Evolutionary conservation across 768 basidiomycete genomes (phyloP).

Genomic region (Leccinum broughii): DNA sequence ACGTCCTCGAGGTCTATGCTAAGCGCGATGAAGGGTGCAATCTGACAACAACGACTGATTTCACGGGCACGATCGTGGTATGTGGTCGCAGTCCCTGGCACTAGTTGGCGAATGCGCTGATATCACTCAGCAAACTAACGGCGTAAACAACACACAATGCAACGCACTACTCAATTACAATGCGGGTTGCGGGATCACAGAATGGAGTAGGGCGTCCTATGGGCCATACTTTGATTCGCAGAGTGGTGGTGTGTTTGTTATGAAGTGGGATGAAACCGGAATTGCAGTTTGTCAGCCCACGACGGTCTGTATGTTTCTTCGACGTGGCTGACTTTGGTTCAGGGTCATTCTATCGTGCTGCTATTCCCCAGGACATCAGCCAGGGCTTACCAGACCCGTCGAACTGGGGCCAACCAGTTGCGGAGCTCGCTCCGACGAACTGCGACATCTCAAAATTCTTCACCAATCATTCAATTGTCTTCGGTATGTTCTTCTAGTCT

Average conservation of each 20-base stretch:
- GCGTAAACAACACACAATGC: slow-evolving; percentile 53
- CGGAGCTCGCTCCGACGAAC: slow-evolving; percentile 48
- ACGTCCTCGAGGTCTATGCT: neutral
- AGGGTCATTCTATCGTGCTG: slow-evolving; percentile 85
- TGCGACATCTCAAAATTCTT: slow-evolving; percentile 66
- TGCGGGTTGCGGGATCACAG: slow-evolving; percentile 75
- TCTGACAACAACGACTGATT: slow-evolving; percentile 52
- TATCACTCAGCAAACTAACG: slow-evolving; percentile 44
- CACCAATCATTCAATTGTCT: slow-evolving; percentile 69
- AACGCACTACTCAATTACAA: slow-evolving; percentile 54
- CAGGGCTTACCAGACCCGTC: slow-evolving; percentile 63
- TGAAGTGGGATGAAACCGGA: slow-evolving; percentile 83
- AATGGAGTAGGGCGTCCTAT: slow-evolving; percentile 82
- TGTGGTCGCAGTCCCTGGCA: slow-evolving; percentile 24
- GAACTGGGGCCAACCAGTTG: slow-evolving; percentile 69
- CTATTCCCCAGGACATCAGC: slow-evolving; percentile 67
- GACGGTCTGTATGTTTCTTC: neutral
- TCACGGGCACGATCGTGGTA: slow-evolving; percentile 66
- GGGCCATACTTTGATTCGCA: slow-evolving; percentile 78
- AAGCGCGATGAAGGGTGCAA: slow-evolving; percentile 48
- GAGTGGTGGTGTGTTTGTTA: slow-evolving; percentile 83
- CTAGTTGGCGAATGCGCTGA: slow-evolving; percentile 1
- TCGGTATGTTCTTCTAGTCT: slow-evolving; percentile 49
- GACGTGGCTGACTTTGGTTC: slow-evolving; percentile 8
- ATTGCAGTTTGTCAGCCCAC: slow-evolving; percentile 67